Conservation (phyloP, 2,329 filamentous ascomycete genomes). For the Colletotrichum sp. region DNA sequence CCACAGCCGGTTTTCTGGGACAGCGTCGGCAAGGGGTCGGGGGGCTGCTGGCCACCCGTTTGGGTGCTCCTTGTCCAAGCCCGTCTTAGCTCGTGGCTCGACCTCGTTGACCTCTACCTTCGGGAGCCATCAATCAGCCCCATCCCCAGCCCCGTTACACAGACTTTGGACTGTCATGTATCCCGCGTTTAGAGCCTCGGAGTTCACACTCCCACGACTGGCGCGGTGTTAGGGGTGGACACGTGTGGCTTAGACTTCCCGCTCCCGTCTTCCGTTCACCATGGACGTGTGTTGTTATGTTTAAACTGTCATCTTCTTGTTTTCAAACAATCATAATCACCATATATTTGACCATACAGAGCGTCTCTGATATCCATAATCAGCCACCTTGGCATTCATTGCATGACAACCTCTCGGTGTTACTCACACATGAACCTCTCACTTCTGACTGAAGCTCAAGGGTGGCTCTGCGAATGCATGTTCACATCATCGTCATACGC, state of each 20-base stretch:
- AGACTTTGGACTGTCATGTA: not conserved
- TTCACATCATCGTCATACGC: not conserved
- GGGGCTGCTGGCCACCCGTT: not conserved
- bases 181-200: not conserved
- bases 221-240: not conserved
- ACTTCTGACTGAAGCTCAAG: not conserved
- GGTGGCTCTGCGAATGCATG: not conserved
- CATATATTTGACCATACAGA: not conserved
- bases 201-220: not conserved
- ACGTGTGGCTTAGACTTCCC: not conserved
- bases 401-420: not conserved
- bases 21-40: not conserved
- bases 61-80: not conserved
- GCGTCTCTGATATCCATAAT: not conserved
- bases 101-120: not conserved
- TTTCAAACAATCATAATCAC: not conserved
- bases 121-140: slow-evolving; percentile 10
- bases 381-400: not conserved
- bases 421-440: not conserved
- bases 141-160: slow-evolving; percentile 9
- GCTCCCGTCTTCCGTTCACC: not conserved
- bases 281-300: not conserved
- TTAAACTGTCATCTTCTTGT: not conserved
- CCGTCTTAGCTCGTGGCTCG: not conserved
- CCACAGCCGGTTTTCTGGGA: not conserved